These are phyloP conservation scores for Talaromyces sp. DNA, from an alignment of 2,329 filamentous ascomycete genomes.

Conservation along the genomic window DNA sequence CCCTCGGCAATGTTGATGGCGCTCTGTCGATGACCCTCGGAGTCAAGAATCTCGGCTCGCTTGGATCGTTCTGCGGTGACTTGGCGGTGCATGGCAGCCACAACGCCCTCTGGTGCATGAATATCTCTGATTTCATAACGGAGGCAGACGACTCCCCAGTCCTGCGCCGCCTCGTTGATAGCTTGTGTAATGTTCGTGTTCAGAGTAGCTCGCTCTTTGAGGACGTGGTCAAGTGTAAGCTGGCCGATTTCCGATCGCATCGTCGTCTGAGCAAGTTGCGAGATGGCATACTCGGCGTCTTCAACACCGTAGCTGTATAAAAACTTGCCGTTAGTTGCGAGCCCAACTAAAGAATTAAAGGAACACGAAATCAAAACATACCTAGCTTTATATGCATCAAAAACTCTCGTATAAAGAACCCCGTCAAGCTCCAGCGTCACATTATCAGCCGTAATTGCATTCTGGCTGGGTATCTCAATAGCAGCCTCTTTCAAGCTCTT, in stretches of 20 bases:
- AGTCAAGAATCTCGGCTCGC: slow-evolving; percentile 94
- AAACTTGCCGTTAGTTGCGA: neutral
- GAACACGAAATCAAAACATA: slow-evolving; percentile 41
- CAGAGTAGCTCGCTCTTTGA: slow-evolving; percentile 92
- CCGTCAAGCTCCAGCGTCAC: slow-evolving; percentile 95
- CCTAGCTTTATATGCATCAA: slow-evolving; percentile 97
- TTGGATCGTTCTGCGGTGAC: slow-evolving; percentile 97
- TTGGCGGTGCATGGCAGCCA: slow-evolving; percentile 96
- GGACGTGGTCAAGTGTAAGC: slow-evolving; percentile 89
- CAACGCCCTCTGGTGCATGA: slow-evolving; percentile 86
- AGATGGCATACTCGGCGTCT: slow-evolving; percentile 97
- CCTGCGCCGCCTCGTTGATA: slow-evolving; percentile 95
- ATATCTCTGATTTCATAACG: slow-evolving; percentile 98
- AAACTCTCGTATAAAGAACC: slow-evolving; percentile 90
- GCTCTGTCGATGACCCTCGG: slow-evolving; percentile 91
- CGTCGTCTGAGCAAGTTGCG: slow-evolving; percentile 93
- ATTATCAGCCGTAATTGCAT: slow-evolving; percentile 96
- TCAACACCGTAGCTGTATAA: slow-evolving; percentile 82
- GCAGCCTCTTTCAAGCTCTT: slow-evolving; percentile 95
- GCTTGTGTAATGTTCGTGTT: slow-evolving; percentile 98
- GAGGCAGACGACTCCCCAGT: slow-evolving; percentile 93
- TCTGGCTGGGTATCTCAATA: slow-evolving; percentile 95
- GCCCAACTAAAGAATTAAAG: neutral
- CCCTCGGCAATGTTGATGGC: slow-evolving; percentile 99
- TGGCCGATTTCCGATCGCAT: slow-evolving; percentile 99